phyloP scores from a whole-genome alignment of 1,284 basidiomycete species.

The Boletus austroedulis region DNA sequence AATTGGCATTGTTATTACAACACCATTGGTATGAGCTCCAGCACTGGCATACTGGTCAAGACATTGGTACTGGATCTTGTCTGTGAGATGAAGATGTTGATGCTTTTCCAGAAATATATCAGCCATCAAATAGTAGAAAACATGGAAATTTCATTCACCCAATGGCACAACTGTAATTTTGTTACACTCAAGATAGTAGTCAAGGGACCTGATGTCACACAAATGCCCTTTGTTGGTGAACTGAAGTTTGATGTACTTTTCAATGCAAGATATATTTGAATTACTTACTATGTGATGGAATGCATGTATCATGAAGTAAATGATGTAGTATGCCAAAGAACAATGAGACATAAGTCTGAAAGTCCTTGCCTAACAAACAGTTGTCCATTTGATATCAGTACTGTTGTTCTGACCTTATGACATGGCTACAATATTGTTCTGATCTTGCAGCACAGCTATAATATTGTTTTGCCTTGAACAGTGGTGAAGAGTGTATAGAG shows the following conservation, averaged over 20 bases:
- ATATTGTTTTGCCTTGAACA: too few relatives aligned
- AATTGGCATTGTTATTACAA: slow-evolving; percentile 73
- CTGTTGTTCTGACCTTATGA: slow-evolving; percentile 79
- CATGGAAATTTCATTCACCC: slow-evolving; percentile 94
- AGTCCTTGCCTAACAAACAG: too few relatives aligned
- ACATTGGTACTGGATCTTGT: slow-evolving; percentile 80
- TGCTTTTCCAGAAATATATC: slow-evolving; percentile 88
- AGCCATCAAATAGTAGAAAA: slow-evolving; percentile 93
- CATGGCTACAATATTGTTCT: too few relatives aligned
- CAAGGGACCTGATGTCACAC: slow-evolving; percentile 89
- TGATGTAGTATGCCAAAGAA: too few relatives aligned
- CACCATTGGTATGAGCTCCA: slow-evolving; percentile 42
- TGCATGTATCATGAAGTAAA: too few relatives aligned
- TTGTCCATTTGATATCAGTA: too few relatives aligned
- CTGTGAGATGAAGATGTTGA: slow-evolving; percentile 78
- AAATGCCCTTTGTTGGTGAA: slow-evolving; percentile 89
- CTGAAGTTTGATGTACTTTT: slow-evolving; percentile 93
- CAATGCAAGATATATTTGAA: slow-evolving; percentile 87
- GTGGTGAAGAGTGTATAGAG: too few relatives aligned
- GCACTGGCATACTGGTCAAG: slow-evolving; percentile 63
- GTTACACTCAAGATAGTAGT: slow-evolving; percentile 94
- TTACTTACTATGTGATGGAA: slow-evolving; percentile 68
- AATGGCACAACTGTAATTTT: slow-evolving; percentile 79
- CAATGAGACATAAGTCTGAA: too few relatives aligned
- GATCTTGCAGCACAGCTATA: too few relatives aligned